A percentile compares a stretch with the other conserved stretches of the same genome.
Evolutionary conservation across 768 basidiomycete genomes (phyloP).

Genomic region (Podaxis rugospora): DNA sequence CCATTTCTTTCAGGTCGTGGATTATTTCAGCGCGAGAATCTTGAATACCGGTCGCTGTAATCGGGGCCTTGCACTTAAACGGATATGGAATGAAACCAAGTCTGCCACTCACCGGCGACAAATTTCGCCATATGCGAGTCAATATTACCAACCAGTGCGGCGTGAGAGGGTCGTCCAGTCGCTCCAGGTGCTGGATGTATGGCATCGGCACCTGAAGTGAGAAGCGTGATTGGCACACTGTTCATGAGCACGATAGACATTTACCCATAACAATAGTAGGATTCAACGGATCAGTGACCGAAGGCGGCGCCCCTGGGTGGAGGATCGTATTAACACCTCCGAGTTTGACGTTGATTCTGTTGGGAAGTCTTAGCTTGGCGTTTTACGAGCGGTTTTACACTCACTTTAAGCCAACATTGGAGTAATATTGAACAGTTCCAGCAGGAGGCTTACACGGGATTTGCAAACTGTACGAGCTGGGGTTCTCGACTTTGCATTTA

Average conservation of each 20-base stretch:
- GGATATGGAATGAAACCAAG: neutral
- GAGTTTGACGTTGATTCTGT: conserved; percentile 74
- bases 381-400: conserved; percentile 16
- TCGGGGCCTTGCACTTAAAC: neutral
- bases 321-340: conserved; percentile 79
- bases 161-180: conserved; percentile 68
- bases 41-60: conserved; percentile 40
- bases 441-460: neutral
- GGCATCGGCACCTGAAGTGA: conserved; percentile 61
- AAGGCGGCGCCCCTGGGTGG: conserved; percentile 48
- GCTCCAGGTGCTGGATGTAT: conserved; percentile 78
- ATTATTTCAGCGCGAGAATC: conserved; percentile 64
- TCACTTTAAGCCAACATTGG: conserved; percentile 75
- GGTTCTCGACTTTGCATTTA: conserved; percentile 59
- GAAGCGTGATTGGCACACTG: neutral
- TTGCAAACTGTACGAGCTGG: conserved; percentile 12
- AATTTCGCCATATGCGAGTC: conserved; percentile 71
- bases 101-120: conserved; percentile 30
- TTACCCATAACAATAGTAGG: conserved; percentile 77
- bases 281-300: conserved; percentile 58
- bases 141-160: conserved; percentile 70
- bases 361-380: neutral
- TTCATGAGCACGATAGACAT: neutral
- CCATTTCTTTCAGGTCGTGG: conserved; percentile 60
- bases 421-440: conserved; percentile 56